These are phyloP conservation scores for Bombardia bombarda DNA, from an alignment of 495 filamentous ascomycete species.

Conservation along the genomic window DNA sequence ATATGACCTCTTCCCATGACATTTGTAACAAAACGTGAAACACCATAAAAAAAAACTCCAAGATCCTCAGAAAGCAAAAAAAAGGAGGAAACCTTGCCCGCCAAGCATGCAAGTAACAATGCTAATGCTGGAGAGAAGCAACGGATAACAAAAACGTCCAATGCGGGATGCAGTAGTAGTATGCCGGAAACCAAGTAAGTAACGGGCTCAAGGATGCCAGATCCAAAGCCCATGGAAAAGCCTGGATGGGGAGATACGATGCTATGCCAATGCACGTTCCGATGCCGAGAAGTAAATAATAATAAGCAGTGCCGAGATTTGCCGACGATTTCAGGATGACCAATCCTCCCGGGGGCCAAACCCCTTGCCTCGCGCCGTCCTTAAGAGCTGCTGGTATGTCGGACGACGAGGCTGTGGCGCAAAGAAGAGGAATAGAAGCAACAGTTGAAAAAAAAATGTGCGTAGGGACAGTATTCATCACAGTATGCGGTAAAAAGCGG, in stretches of 20 bases:
- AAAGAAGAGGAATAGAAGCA: too few species aligned
- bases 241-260: conserved; percentile 12
- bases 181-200: conserved; percentile 12
- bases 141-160: conserved; percentile 8
- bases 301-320: conserved; percentile 7
- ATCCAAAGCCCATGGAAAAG: conserved; percentile 19
- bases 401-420: too few species aligned
- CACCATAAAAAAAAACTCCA: too few species aligned
- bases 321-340: conserved; percentile 14
- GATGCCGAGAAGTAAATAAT: conserved; percentile 11
- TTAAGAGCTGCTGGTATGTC: too few species aligned
- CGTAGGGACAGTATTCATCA: too few species aligned
- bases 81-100: neutral
- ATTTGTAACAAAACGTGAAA: too few species aligned
- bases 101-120: neutral
- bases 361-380: too few species aligned
- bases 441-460: too few species aligned
- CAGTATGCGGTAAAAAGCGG: too few species aligned
- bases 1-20: too few species aligned
- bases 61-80: too few species aligned
- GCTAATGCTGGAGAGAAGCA: neutral
- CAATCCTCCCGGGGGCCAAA: conserved; percentile 16
- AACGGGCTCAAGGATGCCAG: conserved; percentile 15
- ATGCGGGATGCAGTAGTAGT: conserved; percentile 10
- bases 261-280: conserved; percentile 22